phyloP scores from a whole-genome alignment of 257 asterid species.

The Solanum megistacrolobum region DNA sequence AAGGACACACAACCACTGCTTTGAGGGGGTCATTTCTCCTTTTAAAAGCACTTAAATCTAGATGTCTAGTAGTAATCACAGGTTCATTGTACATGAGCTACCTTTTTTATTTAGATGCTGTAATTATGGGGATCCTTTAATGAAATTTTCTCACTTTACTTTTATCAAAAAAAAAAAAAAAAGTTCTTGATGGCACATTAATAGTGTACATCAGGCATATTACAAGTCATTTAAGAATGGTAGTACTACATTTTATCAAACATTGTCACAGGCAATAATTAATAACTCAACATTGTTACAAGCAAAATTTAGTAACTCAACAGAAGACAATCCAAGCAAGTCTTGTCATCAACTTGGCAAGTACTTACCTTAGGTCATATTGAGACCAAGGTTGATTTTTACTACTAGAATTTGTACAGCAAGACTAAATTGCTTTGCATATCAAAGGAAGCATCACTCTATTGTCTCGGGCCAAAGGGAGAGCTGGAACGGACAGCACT shows the following conservation, averaged over 20 bases:
- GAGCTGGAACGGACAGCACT: slow-evolving; percentile 6
- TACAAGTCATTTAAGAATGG: not conserved
- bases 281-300: slow-evolving; percentile 1
- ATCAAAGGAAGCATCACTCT: not conserved
- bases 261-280: not conserved
- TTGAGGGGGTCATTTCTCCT: not conserved
- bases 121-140: not conserved
- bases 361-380: not conserved
- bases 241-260: not conserved
- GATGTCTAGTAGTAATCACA: not conserved
- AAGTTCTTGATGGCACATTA: not conserved
- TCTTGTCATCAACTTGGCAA: not conserved
- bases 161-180: not conserved
- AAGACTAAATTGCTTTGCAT: not conserved
- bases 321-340: slow-evolving; percentile 5
- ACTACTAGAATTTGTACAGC: not conserved
- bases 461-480: slow-evolving; percentile 15
- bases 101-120: not conserved
- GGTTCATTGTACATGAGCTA: not conserved
- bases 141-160: not conserved
- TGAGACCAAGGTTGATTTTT: not conserved
- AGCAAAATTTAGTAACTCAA: slow-evolving; percentile 2
- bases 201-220: not conserved
- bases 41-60: not conserved
- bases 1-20: slow-evolving; percentile 10